Evolutionary conservation across 2,329 filamentous ascomycete species (phyloP).

Genomic region (Gliomastix tumulicola): DNA sequence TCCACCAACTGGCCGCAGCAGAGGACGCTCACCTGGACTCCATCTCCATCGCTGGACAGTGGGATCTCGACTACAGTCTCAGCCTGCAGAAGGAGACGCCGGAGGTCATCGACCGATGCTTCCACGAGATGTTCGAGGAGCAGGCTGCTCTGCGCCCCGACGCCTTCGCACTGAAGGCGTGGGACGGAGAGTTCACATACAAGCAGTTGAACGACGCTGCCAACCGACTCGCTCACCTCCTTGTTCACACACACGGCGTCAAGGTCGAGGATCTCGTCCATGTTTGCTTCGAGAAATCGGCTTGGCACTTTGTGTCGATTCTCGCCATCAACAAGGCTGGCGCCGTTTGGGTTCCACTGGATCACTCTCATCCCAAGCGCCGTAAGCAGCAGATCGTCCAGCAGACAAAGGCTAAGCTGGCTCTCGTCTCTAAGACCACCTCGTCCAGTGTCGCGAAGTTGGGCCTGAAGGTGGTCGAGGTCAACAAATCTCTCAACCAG

Average conservation of each 20-base stretch:
- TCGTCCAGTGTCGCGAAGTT: too few species aligned
- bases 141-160: neutral
- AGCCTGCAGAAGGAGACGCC: neutral
- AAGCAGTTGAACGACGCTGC: neutral
- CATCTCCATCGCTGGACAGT: neutral
- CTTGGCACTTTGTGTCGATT: slow-evolving; percentile 6
- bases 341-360: slow-evolving; percentile 5
- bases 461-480: neutral
- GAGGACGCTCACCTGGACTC: neutral
- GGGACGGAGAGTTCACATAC: slow-evolving; percentile 3
- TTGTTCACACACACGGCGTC: neutral
- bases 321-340: slow-evolving; percentile 9
- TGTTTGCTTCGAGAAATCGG: slow-evolving; percentile 9
- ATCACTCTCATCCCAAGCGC: slow-evolving; percentile 5
- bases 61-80: neutral
- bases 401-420: neutral
- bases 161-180: neutral
- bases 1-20: neutral
- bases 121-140: slow-evolving; percentile 1
- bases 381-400: slow-evolving; percentile 3
- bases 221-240: neutral
- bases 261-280: slow-evolving; percentile 1
- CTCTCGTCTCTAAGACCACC: neutral
- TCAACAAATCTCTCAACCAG: neutral
- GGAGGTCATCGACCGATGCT: neutral